These are phyloP conservation scores for Agaricus bisporus DNA, from an alignment of 768 basidiomycete genomes.

Conservation along the genomic window DNA sequence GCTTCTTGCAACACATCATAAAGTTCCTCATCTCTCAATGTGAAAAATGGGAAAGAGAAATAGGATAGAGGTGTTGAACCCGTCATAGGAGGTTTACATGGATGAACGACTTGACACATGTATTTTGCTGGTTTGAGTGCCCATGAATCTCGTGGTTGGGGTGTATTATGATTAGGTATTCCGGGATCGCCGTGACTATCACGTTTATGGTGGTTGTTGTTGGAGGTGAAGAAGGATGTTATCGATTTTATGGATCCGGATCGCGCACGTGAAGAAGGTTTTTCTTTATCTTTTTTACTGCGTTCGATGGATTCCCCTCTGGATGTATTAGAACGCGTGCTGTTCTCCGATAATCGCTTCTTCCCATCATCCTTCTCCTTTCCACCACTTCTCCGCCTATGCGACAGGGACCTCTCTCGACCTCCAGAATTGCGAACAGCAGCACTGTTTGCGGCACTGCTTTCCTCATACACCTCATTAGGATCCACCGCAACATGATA, in stretches of 20 bases:
- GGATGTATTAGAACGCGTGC: not conserved
- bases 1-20: conserved; percentile 69
- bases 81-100: conserved; percentile 56
- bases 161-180: not conserved
- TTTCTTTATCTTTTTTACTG: conserved; percentile 9
- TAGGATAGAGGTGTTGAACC: conserved; percentile 40
- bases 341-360: not conserved
- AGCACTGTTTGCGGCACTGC: not conserved
- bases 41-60: conserved; percentile 73
- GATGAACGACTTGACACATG: conserved; percentile 60
- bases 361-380: conserved; percentile 16
- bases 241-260: conserved; percentile 30
- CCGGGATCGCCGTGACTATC: conserved; percentile 10
- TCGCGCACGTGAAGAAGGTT: conserved; percentile 18
- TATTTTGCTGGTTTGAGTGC: conserved; percentile 50
- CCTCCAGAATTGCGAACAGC: not conserved
- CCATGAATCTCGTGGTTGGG: conserved; percentile 34
- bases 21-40: conserved; percentile 52
- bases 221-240: conserved; percentile 28
- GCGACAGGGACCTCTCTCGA: conserved; percentile 4
- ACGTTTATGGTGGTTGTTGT: not conserved
- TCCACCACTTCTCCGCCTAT: conserved; percentile 19
- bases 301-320: conserved; percentile 6
- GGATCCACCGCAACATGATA: conserved; percentile 12
- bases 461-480: conserved; percentile 4